phyloP scores from a whole-genome alignment of 2,329 filamentous ascomycete genomes.

The Colletotrichum spaethianum region DNA sequence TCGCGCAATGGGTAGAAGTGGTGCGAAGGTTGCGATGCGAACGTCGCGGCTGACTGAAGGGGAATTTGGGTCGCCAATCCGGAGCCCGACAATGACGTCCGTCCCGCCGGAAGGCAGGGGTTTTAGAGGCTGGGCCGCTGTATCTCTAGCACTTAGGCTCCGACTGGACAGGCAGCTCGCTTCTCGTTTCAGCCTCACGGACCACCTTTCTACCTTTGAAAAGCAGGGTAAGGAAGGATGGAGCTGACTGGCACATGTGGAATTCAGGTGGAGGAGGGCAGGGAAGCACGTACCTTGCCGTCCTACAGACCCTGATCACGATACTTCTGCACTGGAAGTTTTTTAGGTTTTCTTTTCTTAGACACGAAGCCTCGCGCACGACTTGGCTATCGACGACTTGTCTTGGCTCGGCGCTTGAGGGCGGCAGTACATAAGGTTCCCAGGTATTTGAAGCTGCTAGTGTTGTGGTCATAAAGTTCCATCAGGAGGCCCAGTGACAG shows the following conservation, averaged over 20 bases:
- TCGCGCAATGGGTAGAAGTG: slow-evolving; percentile 16
- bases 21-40: slow-evolving; percentile 1
- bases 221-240: slow-evolving; percentile 2
- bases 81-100: slow-evolving; percentile 39
- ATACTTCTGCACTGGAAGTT: neutral
- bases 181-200: slow-evolving; percentile 36
- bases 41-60: slow-evolving; percentile 32
- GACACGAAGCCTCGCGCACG: neutral
- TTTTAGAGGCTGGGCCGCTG: slow-evolving; percentile 32
- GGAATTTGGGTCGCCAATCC: slow-evolving; percentile 33
- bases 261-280: neutral
- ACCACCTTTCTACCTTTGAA: slow-evolving; percentile 22
- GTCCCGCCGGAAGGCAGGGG: slow-evolving; percentile 23
- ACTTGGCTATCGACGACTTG: neutral
- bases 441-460: neutral
- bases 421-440: neutral
- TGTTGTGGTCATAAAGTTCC: neutral
- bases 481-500: neutral
- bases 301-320: neutral
- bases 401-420: neutral
- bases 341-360: no score
- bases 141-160: slow-evolving; percentile 27
- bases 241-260: neutral
- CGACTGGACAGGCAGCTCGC: slow-evolving; percentile 14
- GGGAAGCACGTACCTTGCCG: neutral